phyloP scores from a whole-genome alignment of 495 filamentous ascomycete genomes.

The Penicillium macrosclerotiorum region DNA sequence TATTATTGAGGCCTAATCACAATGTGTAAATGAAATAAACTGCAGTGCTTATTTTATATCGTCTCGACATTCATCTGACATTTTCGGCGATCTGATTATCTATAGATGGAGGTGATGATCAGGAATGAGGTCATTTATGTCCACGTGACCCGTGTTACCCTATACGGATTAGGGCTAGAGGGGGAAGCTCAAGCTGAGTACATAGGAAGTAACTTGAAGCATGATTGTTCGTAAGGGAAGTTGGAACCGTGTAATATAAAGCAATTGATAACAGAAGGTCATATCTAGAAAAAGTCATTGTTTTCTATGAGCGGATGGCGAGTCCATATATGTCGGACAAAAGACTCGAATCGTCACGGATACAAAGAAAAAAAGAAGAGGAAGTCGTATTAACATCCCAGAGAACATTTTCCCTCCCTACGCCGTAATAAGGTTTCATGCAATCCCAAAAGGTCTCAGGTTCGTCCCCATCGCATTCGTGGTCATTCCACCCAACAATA shows the following conservation, averaged over 20 bases:
- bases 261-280: slow-evolving; percentile 9
- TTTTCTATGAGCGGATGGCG: slow-evolving; percentile 23
- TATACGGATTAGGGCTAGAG: slow-evolving; percentile 19
- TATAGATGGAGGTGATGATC: not conserved
- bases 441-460: slow-evolving; percentile 39
- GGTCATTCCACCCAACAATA: slow-evolving; percentile 10
- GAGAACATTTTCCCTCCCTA: slow-evolving; percentile 51
- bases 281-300: slow-evolving; percentile 18
- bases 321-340: slow-evolving; percentile 20
- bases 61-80: not conserved
- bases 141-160: slow-evolving; percentile 15
- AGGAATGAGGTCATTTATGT: slow-evolving; percentile 17
- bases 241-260: not conserved
- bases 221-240: too few species aligned
- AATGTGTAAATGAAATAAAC: not conserved
- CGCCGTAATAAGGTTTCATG: slow-evolving; percentile 52
- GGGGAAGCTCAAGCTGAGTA: too few species aligned
- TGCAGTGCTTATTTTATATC: not conserved
- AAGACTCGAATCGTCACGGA: slow-evolving; percentile 32
- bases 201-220: too few species aligned
- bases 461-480: slow-evolving; percentile 20
- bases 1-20: not conserved
- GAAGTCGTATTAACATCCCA: slow-evolving; percentile 48
- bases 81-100: slow-evolving; percentile 7
- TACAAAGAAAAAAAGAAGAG: slow-evolving; percentile 35